Evolutionary conservation across 2,329 filamentous ascomycete species (phyloP), one percentile per base, ranked within the genome.

Genomic region (Pseudopyricularia javanii): DNA sequence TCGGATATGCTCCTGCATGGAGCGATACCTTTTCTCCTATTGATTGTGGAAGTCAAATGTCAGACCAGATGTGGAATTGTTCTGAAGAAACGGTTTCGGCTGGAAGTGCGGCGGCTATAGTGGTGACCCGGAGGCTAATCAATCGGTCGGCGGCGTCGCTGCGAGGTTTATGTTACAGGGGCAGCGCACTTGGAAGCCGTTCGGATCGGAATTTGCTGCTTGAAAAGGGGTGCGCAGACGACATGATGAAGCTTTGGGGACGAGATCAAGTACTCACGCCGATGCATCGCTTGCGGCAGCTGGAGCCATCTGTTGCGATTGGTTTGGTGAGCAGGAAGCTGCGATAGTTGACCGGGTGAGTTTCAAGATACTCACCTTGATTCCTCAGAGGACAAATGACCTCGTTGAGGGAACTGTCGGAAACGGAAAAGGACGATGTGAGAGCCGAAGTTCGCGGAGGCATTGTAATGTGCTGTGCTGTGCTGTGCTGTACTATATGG

Each of bases 1-100:
- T 63, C 93, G 88, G 64, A 98, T 97, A 66, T 98, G 93, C 79
- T 98, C 93, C 72, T 97, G 93, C 89, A 98, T 97, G 58, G 91
- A 97, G 69, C 93, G 90, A 74, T 91, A 98, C 51, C 66, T 59
- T 54, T 69, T 69, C 56, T 69, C 66, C 66, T 69, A 53, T 12
- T 35, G 49, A 12, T 33, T 5, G 6, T 24, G 8, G 7, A n/a
- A 50, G 33, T 47, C 51, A 35, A 30, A 50, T 55, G 58, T 63
- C 54, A 64, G 59, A 51, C 11, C 12, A 45, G 40, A 45, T 45
- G 22, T 22, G 40, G 22, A 26, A 11, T 22, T 45, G 40, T 20
- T 11, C 20, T 20, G 22, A 26, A 24, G 40, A 45, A 7, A 24
- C 22, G 17, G 40, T 2, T 20, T 24, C 9, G 20, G 40, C 12